A percentile compares a stretch with the other conserved stretches of the same genome.
Evolutionary conservation across 2,329 filamentous ascomycete genomes (phyloP).

Genomic region (Aspergillus hiratsukae): DNA sequence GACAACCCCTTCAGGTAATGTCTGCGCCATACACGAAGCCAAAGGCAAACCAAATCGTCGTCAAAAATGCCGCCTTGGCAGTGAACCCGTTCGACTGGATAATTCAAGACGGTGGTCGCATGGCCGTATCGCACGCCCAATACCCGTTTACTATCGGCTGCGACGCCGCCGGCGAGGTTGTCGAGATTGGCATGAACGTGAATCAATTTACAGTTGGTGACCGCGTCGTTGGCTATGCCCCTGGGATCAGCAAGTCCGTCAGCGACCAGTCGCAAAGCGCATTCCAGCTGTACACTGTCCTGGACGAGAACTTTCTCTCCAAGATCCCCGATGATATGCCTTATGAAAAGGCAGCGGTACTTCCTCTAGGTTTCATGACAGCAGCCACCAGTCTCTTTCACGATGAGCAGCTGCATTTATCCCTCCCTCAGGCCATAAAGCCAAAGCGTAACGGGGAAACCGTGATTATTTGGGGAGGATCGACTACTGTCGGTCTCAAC

Average conservation of each 20-base stretch:
- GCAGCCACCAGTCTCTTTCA: conserved; percentile 19
- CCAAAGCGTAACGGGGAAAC: too few species aligned
- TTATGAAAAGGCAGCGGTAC: conserved; percentile 15
- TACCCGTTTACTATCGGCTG: conserved; percentile 38
- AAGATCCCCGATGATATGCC: conserved; percentile 11
- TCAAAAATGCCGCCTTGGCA: conserved; percentile 37
- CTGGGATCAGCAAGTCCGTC: conserved; percentile 10
- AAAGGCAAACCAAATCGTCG: conserved; percentile 32
- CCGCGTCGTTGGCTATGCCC: conserved; percentile 35
- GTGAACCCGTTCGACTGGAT: conserved; percentile 44
- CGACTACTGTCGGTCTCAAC: conserved; percentile 14
- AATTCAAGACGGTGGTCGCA: conserved; percentile 22
- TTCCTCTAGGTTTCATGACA: conserved; percentile 18
- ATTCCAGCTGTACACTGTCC: conserved; percentile 21
- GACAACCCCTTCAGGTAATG: conserved; percentile 26
- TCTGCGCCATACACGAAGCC: conserved; percentile 35
- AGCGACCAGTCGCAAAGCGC: conserved; percentile 9
- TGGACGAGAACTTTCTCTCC: conserved; percentile 11
- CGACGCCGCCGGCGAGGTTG: conserved; percentile 45
- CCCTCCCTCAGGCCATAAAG: too few species aligned
- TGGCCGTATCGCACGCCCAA: conserved; percentile 20
- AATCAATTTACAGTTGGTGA: conserved; percentile 42
- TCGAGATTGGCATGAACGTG: conserved; percentile 45
- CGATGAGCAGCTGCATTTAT: conserved; percentile 11
- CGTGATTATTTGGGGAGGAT: conserved; percentile 7